Conservation (phyloP, 805 yeast species). For the Lipomyces spencermartinsiae region DNA sequence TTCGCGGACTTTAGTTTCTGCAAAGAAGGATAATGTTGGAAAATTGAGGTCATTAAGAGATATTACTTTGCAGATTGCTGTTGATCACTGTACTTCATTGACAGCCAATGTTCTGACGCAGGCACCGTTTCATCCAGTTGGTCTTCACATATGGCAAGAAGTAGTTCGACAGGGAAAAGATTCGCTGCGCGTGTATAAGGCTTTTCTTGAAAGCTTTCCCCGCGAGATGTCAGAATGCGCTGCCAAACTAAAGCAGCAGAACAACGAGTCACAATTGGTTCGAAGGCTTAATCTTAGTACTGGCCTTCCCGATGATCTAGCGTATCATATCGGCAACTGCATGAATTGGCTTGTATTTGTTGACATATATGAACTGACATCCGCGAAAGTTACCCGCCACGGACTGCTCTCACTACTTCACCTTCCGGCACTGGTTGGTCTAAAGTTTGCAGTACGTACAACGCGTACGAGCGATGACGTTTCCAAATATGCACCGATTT, state of each 20-base stretch:
- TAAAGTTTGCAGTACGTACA: background rate
- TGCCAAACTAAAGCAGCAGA: background rate
- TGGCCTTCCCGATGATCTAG: background rate
- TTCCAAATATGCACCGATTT: background rate
- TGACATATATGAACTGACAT: background rate
- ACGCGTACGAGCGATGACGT: background rate
- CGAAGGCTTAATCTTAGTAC: background rate
- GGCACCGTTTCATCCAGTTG: background rate
- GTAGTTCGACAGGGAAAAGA: slow-evolving; percentile 3
- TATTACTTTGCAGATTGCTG: background rate
- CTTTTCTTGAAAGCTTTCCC: background rate
- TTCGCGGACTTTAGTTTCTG: background rate
- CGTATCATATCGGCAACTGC: background rate
- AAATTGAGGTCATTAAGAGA: background rate
- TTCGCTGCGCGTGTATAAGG: background rate
- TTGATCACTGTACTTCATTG: background rate
- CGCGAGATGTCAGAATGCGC: background rate
- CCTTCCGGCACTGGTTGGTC: background rate
- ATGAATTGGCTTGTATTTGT: background rate
- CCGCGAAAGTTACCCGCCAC: background rate
- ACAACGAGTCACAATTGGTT: background rate
- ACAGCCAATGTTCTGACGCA: background rate
- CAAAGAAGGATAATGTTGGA: background rate
- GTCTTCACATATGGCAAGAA: background rate
- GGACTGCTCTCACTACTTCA: background rate